These are phyloP conservation scores for Moricandia arvensis DNA, from an alignment of 345 rosid species.

Conservation along the genomic window DNA sequence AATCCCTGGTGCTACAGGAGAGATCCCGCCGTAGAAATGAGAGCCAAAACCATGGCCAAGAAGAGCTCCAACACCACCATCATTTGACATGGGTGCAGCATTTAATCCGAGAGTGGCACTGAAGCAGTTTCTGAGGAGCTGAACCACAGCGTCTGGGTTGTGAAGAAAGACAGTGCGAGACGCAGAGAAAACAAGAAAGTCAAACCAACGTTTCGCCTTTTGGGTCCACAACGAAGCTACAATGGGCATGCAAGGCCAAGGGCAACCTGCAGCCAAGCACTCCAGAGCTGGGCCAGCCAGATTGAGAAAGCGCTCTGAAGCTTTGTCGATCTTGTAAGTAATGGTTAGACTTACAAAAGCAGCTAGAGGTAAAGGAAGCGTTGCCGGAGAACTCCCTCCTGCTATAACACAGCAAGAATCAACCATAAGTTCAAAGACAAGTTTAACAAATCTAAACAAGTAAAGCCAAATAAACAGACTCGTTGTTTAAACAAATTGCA, in stretches of 20 bases:
- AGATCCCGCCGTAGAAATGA: slow-evolving; percentile 76
- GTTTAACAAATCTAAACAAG: neutral
- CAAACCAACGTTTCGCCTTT: slow-evolving; percentile 97
- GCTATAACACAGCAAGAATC: slow-evolving; percentile 35
- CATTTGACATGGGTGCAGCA: slow-evolving; percentile 52
- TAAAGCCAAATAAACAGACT: slow-evolving; percentile 2
- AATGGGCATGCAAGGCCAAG: slow-evolving; percentile 99
- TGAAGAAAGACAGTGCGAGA: slow-evolving; percentile 95
- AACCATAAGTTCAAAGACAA: slow-evolving; percentile 23
- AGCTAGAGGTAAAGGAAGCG: slow-evolving; percentile 94
- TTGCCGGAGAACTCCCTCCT: slow-evolving; percentile 78
- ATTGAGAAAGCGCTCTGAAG: slow-evolving; percentile 76
- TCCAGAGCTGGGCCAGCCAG: slow-evolving; percentile 87
- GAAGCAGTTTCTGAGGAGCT: slow-evolving; percentile 91
- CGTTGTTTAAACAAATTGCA: neutral
- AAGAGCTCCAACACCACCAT: slow-evolving; percentile 89
- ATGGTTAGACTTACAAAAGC: slow-evolving; percentile 96
- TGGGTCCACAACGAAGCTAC: slow-evolving; percentile 93
- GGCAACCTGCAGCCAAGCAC: slow-evolving; percentile 90
- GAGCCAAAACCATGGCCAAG: slow-evolving; percentile 96
- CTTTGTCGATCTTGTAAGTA: slow-evolving; percentile 85
- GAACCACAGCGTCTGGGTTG: slow-evolving; percentile 75
- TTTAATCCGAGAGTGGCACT: slow-evolving; percentile 71
- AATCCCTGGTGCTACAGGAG: slow-evolving; percentile 95
- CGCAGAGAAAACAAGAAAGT: slow-evolving; percentile 90